Evolutionary conservation across 352 stramenopile species (phyloP), one percentile per base, ranked within the genome.

Genomic region (Blastocystis sp.): DNA sequence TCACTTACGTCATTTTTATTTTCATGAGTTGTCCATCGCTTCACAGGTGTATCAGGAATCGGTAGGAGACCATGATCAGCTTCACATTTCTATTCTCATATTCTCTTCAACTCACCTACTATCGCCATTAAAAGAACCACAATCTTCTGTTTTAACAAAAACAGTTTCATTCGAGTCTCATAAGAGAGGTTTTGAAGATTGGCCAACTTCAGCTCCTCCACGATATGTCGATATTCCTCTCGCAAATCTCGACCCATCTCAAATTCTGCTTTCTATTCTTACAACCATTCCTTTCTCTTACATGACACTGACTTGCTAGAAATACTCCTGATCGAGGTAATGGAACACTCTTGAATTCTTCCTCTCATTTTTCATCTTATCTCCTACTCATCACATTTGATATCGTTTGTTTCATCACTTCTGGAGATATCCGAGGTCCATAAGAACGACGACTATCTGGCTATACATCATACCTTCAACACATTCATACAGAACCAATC

Each of bases 1-100:
- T 1, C 14, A 29, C 37, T 49, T 24, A 75, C 63, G 14, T 75
- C 63, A n/a, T 4, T 19, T 54, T 75, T 75, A 6, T n/a, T 37
- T 75, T 75, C 63, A 21, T 32, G 49, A 7, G 63, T 75, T 21
- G 29, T 54, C 63, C 63, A 75, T 42, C 63, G 29, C 19, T 75
- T 75, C n/a, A 75, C 63, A 19, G 29, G 63, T 24, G 5, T 75
- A 5, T 75, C 63, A 16, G 63, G 63, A 24, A 75, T 21, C 12
- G 27, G 9, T n/a, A 54, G 21, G 7, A 75, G 29, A 39, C 35
- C 63, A 29, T 75, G 19, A 21, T 75, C 63, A 32, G n/a, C 63
- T 46, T 52, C 12, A 42, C 63, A 75, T 24, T 75, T 75, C 63
- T 75, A 75, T 46, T 19, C 42, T 54, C 37, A 24, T 9, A 32